Evolutionary conservation across 2,329 filamentous ascomycete genomes (phyloP), one percentile per base, ranked within the genome.

Genomic region (Cryphonectria japonica): DNA sequence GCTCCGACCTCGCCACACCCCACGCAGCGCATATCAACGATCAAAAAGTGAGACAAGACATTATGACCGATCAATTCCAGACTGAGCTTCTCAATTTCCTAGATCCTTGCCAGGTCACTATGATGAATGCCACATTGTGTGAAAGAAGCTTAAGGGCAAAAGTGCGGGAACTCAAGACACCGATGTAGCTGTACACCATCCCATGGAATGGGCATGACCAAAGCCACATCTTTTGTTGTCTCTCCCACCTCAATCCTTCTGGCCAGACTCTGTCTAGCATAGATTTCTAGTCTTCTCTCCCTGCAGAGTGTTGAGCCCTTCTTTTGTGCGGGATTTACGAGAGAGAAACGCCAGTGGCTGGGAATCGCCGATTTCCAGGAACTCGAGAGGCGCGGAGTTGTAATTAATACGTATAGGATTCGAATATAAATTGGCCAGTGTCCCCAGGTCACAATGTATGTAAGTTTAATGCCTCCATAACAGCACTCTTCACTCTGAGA

Each of bases 1-100:
- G 29, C 14, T 8, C 52, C 29, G 34, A 4, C 34, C 34, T 34
- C 34, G 3, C 34, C 34, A 3, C 34, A 34, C 54, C 54, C 14
- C 26, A 59, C 5, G 54, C 5, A 32, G 7, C 19, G 8, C 46
- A 50, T 50, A 50, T 50, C 46, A 22, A 50, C 22, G 54, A 19
- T 59, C 54, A 22, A n/a, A 19, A 59, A 59, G 54, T 59, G 54
- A 59, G 54, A 59, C 54, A 59, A 32, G 54, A 32, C 54, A 32
- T 32, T 7, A 13, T 32, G 54, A 34, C 54, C 29, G 54, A 59
- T 59, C 54, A 59, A 59, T 59, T 59, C 54, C 54, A 59, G 54
- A 59, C 26, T 50, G 29, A 8, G 16, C 29, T 59, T 14, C 29
- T 59, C 54, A 59, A 59, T 34, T 34, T 13, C 54, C 13, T 1